Conservation (phyloP, 2,329 filamentous ascomycete genomes). For the Talaromyces rugulosus region DNA sequence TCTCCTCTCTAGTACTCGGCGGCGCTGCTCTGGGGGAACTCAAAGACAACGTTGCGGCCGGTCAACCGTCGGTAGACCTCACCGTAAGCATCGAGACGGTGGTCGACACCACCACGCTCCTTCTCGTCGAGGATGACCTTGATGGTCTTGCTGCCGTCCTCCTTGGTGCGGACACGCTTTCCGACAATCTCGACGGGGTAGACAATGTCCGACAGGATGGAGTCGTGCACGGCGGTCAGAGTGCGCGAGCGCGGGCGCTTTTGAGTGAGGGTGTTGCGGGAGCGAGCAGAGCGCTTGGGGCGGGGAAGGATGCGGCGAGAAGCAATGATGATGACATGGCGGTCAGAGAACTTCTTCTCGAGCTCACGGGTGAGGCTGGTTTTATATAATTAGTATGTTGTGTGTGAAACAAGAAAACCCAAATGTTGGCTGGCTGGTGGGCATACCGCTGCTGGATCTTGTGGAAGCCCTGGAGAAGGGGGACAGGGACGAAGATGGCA, state of each 20-base stretch:
- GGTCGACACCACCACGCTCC: conserved; percentile 98
- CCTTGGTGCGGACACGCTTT: conserved; percentile 97
- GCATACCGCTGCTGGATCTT: conserved; percentile 98
- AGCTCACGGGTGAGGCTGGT: conserved; percentile 97
- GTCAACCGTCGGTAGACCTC: conserved; percentile 99
- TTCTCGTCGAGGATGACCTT: conserved; percentile 99
- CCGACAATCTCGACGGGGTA: conserved; percentile 99
- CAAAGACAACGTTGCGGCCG: conserved; percentile 92
- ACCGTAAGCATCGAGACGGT: conserved; percentile 98
- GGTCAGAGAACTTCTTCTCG: conserved; percentile 99
- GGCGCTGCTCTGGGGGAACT: conserved; percentile 85
- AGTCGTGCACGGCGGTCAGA: conserved; percentile 97
- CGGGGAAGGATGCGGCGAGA: conserved; percentile 98
- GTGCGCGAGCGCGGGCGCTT: conserved; percentile 98
- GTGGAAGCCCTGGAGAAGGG: conserved; percentile 97
- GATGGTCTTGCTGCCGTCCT: conserved; percentile 96
- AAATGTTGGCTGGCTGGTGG: conserved; percentile 12
- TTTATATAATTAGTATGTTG: not conserved
- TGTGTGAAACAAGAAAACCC: not conserved
- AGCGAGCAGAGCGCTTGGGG: conserved; percentile 96
- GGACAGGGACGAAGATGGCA: conserved; percentile 99
- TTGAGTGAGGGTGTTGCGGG: conserved; percentile 93
- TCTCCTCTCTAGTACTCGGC: conserved; percentile 68
- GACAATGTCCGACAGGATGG: conserved; percentile 96
- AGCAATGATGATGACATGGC: conserved; percentile 97